Evolutionary conservation across 2,329 filamentous ascomycete genomes (phyloP).

Genomic region (Xylariaceae sp.): DNA sequence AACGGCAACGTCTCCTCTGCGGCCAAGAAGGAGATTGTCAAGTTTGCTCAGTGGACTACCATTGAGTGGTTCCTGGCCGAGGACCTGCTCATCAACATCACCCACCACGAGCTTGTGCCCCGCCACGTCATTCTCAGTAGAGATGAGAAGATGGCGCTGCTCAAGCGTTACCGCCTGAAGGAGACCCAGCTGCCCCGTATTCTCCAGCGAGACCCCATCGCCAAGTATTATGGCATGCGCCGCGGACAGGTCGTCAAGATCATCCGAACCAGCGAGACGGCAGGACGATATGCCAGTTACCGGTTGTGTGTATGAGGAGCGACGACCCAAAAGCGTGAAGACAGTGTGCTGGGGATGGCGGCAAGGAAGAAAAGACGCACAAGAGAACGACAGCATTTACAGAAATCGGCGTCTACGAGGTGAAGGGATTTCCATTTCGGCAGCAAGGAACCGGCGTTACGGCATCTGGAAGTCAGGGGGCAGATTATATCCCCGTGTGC

Average conservation of each 20-base stretch:
- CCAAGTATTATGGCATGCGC: slow-evolving; percentile 85
- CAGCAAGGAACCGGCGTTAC: no score
- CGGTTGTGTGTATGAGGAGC: slow-evolving; percentile 60
- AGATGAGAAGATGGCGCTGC: slow-evolving; percentile 82
- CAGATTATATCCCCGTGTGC: no score
- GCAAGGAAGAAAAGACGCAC: neutral
- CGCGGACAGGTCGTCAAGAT: slow-evolving; percentile 98
- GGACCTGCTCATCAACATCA: slow-evolving; percentile 96
- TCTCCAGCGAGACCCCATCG: slow-evolving; percentile 86
- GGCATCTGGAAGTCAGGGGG: no score
- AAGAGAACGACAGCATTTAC: slow-evolving; percentile 2
- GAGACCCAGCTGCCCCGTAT: slow-evolving; percentile 96
- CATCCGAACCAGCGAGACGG: slow-evolving; percentile 91
- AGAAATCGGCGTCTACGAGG: slow-evolving; percentile 19
- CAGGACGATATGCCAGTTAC: slow-evolving; percentile 95
- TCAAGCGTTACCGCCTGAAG: slow-evolving; percentile 91
- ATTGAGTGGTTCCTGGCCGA: slow-evolving; percentile 96
- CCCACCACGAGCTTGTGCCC: slow-evolving; percentile 93
- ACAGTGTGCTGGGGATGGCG: neutral
- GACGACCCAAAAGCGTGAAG: neutral
- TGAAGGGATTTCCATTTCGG: no score
- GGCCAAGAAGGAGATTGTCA: slow-evolving; percentile 81
- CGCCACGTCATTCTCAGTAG: slow-evolving; percentile 86
- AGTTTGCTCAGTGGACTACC: slow-evolving; percentile 70
- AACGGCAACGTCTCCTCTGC: slow-evolving; percentile 78